Conservation (phyloP, 768 basidiomycete species). For the Podaxis sp. region DNA sequence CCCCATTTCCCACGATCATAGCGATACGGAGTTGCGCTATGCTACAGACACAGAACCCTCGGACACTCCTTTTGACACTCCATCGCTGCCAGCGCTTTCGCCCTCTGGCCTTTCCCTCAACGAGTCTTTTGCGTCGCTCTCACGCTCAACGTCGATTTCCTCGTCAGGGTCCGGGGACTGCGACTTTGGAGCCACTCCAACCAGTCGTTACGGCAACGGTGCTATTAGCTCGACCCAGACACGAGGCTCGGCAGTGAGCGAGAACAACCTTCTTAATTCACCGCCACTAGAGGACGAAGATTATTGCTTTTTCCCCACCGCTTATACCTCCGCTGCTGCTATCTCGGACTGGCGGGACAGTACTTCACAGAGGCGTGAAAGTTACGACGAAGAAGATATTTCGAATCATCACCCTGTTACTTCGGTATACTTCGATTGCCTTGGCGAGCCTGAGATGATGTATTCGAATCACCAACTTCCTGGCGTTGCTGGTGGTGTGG, state of each 20-base stretch:
- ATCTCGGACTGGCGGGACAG: constrained; percentile 16
- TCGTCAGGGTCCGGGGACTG: constrained; percentile 25
- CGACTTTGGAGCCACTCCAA: constrained; percentile 12
- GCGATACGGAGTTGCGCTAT: constrained; percentile 13
- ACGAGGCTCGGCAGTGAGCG: constrained; percentile 18
- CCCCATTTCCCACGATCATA: neutral
- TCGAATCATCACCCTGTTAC: neutral
- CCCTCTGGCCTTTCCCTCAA: constrained; percentile 10
- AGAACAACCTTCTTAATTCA: constrained; percentile 15
- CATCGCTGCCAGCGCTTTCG: constrained; percentile 30
- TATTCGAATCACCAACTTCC: constrained; percentile 43
- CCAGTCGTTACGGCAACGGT: constrained; percentile 9
- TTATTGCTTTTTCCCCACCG: constrained; percentile 17
- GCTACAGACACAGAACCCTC: constrained; percentile 12
- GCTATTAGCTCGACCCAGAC: constrained; percentile 4
- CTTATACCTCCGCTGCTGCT: constrained; percentile 16
- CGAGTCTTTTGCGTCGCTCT: constrained; percentile 26
- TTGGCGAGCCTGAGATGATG: constrained; percentile 18
- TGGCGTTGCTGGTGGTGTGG: constrained; percentile 35
- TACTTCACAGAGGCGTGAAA: neutral
- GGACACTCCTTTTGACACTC: constrained; percentile 24
- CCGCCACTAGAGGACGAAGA: constrained; percentile 17
- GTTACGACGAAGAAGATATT: neutral
- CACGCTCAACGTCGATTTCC: constrained; percentile 35
- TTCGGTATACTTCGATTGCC: neutral